Conservation (phyloP, 768 basidiomycete genomes). For the Pleurotus cornucopiae region DNA sequence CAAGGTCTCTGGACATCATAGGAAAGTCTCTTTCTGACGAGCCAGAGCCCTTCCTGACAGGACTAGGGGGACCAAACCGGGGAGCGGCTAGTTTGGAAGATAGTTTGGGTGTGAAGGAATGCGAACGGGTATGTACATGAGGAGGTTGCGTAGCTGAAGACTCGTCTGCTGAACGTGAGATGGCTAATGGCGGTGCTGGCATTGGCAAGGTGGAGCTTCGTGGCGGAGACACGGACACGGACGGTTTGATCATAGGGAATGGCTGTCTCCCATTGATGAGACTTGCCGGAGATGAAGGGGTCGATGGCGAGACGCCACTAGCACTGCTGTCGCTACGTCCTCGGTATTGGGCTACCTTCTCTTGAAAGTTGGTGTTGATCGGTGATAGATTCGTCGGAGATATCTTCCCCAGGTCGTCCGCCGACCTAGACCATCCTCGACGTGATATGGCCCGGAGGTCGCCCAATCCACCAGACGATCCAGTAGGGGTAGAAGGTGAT, state of each 20-base stretch:
- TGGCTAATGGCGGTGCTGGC: slow-evolving; percentile 41
- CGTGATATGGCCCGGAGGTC: slow-evolving; percentile 69
- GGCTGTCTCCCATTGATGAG: slow-evolving; percentile 35
- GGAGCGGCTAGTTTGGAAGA: slow-evolving; percentile 64
- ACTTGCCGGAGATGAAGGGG: slow-evolving; percentile 27
- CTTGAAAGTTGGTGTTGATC: slow-evolving; percentile 50
- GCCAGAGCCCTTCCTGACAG: slow-evolving; percentile 52
- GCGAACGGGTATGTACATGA: slow-evolving; percentile 60
- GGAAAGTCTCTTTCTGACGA: slow-evolving; percentile 32
- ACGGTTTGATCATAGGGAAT: slow-evolving; percentile 34
- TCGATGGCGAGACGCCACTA: slow-evolving; percentile 33
- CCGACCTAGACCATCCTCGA: slow-evolving; percentile 76
- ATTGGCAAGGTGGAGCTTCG: slow-evolving; percentile 25
- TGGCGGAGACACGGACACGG: slow-evolving; percentile 29
- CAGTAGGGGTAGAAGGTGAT: slow-evolving; percentile 33
- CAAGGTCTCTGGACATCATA: slow-evolving; percentile 15
- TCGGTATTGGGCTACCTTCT: slow-evolving; percentile 64
- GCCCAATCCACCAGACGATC: slow-evolving; percentile 39
- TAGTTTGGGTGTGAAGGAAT: slow-evolving; percentile 68
- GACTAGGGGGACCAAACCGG: slow-evolving; percentile 47
- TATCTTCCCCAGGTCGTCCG: slow-evolving; percentile 69
- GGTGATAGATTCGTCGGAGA: slow-evolving; percentile 30
- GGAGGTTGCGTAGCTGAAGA: slow-evolving; percentile 17
- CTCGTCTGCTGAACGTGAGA: slow-evolving; percentile 39
- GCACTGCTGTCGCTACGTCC: slow-evolving; percentile 54